These are phyloP conservation scores for Sonneratia caseolaris DNA, from an alignment of 345 rosid species.

Conservation along the genomic window DNA sequence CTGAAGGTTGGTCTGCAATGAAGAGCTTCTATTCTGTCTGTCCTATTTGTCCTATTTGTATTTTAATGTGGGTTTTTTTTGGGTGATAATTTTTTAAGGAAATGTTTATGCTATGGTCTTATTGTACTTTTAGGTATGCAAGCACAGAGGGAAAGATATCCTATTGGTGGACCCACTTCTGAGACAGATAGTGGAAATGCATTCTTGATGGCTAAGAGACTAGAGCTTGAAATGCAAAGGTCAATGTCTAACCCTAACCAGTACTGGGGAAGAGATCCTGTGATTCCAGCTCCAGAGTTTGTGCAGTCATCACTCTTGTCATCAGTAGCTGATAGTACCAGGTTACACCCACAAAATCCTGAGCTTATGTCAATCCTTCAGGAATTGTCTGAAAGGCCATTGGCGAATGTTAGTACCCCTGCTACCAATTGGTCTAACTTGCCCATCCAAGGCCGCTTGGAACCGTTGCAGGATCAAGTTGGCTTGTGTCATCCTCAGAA, in stretches of 20 bases:
- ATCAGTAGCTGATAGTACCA: constrained; percentile 28
- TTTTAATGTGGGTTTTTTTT: background rate
- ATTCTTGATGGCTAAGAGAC: constrained; percentile 60
- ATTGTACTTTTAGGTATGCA: constrained; percentile 39
- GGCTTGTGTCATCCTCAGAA: constrained; percentile 43
- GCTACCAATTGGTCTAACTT: too few species aligned
- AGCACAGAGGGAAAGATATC: constrained; percentile 46
- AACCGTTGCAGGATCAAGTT: constrained; percentile 33
- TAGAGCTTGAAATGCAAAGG: constrained; percentile 71
- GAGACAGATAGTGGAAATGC: constrained; percentile 54
- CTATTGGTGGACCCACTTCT: constrained; percentile 32
- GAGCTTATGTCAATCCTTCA: constrained; percentile 66
- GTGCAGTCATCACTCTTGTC: constrained; percentile 28
- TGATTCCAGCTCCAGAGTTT: constrained; percentile 52
- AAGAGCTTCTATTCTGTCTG: background rate
- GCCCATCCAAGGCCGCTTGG: constrained; percentile 20
- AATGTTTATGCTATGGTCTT: constrained; percentile 3
- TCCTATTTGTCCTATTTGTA: background rate
- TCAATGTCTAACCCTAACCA: constrained; percentile 40
- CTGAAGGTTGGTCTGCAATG: constrained; percentile 42
- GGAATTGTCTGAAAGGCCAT: constrained; percentile 53
- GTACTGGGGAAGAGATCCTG: constrained; percentile 69
- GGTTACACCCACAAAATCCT: constrained; percentile 56
- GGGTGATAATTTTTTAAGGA: background rate
- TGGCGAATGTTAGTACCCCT: too few species aligned